Base-by-base conservation (phyloP, 2,329 filamentous ascomycete genomes). In the Verticillium longisporum region DNA sequence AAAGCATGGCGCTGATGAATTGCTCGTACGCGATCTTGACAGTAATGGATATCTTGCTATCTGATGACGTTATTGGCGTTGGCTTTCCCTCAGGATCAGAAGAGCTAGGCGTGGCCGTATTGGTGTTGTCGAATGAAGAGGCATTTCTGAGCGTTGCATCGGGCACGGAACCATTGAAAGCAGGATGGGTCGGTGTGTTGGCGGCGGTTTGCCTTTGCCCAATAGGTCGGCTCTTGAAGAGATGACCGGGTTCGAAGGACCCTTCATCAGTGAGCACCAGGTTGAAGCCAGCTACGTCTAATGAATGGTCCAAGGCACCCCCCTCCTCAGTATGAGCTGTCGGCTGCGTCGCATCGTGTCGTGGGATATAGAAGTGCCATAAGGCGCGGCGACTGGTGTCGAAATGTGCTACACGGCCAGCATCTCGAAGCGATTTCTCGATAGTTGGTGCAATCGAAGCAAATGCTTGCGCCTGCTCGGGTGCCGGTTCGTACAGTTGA, bases 291-390 rank as follows among this genome's bases (percentile, higher is more conserved):
- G 75, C 75, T 34, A 77, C 71, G 45, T 80, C 77, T 57, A 83
- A 69, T 56, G 70, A 73, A 10, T 70, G 66, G n/a, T 74, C 74
- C 38, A 81, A 74, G 34, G 45, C n/a, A 18, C 64, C 66, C 1
- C 67, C 62, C 50, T 65, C 60, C 3, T 71, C 63, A 3, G 63
- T 55, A 18, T 66, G 64, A 15, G 62, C 65, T 34, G 14, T 56
- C 36, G 38, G 45, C 32, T 60, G 36, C 33, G 60, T 61, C 31
- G 56, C 76, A 59, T 80, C 77, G 78, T 81, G 58, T 31, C 71
- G 73, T 2, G 73, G 63, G 21, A 85, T 72, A 32, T 77, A 76
- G 66, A 86, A 87, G 62, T 80, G 77, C 84, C 84, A 87, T 60
- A 86, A 71, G 10, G 75, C 78, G 55, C 78, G 78, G 62, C 80